These are phyloP conservation scores for Fraxinus sp. DNA, from an alignment of 305 asterid genomes.

Conservation along the genomic window DNA sequence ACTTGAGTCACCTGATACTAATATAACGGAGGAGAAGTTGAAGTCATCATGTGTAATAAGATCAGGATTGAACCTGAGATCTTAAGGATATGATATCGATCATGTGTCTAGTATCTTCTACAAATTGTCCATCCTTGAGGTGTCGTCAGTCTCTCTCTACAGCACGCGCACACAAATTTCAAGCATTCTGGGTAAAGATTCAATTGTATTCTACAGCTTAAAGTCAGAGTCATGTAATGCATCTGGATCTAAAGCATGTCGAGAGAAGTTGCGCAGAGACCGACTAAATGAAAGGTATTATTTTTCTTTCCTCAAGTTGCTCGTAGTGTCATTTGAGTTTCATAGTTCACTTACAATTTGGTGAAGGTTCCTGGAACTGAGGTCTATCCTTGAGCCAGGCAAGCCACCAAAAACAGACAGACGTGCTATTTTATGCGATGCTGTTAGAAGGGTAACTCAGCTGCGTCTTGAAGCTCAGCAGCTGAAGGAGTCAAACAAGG, in stretches of 20 bases:
- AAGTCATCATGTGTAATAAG: neutral
- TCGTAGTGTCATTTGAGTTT: neutral
- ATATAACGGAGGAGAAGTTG: neutral
- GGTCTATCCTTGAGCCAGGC: conserved; percentile 37
- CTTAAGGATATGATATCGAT: neutral
- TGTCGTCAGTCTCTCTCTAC: neutral
- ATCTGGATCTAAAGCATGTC: conserved; percentile 24
- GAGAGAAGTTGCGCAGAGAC: conserved; percentile 31
- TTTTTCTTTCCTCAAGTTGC: conserved; percentile 3
- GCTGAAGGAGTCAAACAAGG: conserved; percentile 36
- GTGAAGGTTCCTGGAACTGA: conserved; percentile 37
- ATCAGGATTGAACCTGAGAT: neutral
- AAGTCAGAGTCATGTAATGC: conserved; percentile 19
- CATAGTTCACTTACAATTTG: neutral
- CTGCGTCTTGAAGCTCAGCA: conserved; percentile 30
- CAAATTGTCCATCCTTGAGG: neutral
- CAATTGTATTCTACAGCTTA: conserved; percentile 17
- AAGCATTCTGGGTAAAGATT: neutral
- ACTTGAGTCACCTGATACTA: neutral
- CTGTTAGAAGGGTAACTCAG: conserved; percentile 31
- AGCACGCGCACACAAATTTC: neutral
- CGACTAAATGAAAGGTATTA: conserved; percentile 37
- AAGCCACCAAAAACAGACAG: conserved; percentile 37
- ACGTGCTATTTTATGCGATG: conserved; percentile 32
- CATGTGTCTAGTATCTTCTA: neutral